Conservation (phyloP, 441 rosid species). For the Rhodomyrtus psidioides region DNA sequence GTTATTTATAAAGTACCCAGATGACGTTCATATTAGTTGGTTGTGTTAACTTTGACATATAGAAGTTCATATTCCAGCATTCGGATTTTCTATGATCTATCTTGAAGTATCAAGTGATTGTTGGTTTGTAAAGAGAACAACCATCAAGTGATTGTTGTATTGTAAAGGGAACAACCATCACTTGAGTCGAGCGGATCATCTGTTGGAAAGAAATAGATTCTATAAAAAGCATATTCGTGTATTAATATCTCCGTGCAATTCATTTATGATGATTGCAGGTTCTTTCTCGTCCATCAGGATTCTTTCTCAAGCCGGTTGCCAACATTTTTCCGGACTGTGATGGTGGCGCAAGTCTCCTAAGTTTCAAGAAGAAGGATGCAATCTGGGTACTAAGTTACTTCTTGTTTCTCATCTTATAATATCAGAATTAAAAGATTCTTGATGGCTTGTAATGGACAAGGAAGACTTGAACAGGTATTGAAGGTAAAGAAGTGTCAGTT, state of each 20-base stretch:
- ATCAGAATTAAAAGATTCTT: background rate
- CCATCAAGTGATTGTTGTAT: background rate
- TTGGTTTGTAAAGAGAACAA: too few species aligned
- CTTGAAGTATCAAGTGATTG: background rate
- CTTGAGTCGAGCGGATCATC: background rate
- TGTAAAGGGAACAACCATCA: background rate
- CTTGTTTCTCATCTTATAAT: background rate
- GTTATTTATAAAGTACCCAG: background rate
- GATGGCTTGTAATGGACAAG: background rate
- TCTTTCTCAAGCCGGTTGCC: conserved; percentile 83
- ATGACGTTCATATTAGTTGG: background rate
- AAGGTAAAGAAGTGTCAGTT: background rate
- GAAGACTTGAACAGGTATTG: background rate
- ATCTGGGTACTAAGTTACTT: conserved; percentile 56
- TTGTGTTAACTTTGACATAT: background rate
- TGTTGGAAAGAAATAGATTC: background rate
- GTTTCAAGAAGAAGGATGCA: conserved; percentile 69
- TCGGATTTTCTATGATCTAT: background rate
- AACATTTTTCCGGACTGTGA: conserved; percentile 42
- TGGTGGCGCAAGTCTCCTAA: conserved; percentile 61
- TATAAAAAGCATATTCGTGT: background rate
- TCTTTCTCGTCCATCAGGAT: conserved; percentile 74
- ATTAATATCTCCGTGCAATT: background rate
- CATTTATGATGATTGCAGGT: conserved; percentile 45
- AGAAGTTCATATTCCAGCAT: background rate